phyloP scores from a whole-genome alignment of 331 rosid species.

The Pyrus hybrid region DNA sequence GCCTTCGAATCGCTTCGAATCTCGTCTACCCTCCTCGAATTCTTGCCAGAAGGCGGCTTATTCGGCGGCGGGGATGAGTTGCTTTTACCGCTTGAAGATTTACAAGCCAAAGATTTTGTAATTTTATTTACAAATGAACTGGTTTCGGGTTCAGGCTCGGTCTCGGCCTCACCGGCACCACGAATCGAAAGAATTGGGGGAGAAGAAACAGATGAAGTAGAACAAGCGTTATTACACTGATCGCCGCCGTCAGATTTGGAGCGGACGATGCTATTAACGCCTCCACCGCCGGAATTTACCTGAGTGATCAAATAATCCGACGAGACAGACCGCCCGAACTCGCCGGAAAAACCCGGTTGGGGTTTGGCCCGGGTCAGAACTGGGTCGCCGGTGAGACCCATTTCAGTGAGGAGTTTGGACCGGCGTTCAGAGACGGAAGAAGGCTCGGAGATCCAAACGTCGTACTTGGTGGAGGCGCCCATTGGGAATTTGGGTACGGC shows the following conservation, averaged over 20 bases:
- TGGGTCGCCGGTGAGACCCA: slow-evolving; percentile 69
- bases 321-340: slow-evolving; percentile 42
- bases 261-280: slow-evolving; percentile 26
- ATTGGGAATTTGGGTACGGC: slow-evolving; percentile 53
- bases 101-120: slow-evolving; percentile 10
- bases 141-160: slow-evolving; percentile 8
- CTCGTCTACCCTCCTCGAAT: slow-evolving; percentile 30
- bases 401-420: slow-evolving; percentile 49
- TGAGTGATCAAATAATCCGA: slow-evolving; percentile 35
- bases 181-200: slow-evolving; percentile 47
- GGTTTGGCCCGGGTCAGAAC: slow-evolving; percentile 45
- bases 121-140: slow-evolving; percentile 44
- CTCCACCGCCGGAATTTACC: slow-evolving; percentile 7
- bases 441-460: slow-evolving; percentile 91
- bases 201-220: slow-evolving; percentile 19
- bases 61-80: slow-evolving; percentile 30
- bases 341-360: slow-evolving; percentile 18
- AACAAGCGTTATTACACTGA: slow-evolving; percentile 19
- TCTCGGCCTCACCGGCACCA: background rate
- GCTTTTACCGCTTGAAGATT: slow-evolving; percentile 33
- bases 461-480: slow-evolving; percentile 50
- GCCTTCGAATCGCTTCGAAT: slow-evolving; percentile 24
- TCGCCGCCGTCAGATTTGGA: slow-evolving; percentile 56
- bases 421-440: slow-evolving; percentile 94
- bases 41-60: slow-evolving; percentile 64